Base-by-base conservation (phyloP, 2,329 filamentous ascomycete species). In the Colletotrichum sp. region DNA sequence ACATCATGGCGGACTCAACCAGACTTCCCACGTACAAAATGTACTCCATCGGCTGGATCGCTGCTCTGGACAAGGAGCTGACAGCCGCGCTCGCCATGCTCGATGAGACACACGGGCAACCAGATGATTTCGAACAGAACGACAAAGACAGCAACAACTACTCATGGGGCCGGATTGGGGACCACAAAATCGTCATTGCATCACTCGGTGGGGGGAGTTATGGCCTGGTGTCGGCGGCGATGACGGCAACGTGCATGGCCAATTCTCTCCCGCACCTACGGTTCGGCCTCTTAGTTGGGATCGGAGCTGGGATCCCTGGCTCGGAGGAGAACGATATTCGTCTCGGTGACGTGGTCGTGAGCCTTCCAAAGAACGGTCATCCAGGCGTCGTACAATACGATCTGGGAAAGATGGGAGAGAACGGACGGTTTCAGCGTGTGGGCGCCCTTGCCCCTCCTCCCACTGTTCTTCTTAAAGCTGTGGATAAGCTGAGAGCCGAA, bases 241-340 rank as follows among this genome's bases (percentile, higher is more conserved):
- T 36, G 26, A 82, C 82, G 2, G 83, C 80, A 1, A 77, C 52
- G 7, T 71, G 81, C 32, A 81, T 85, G 79, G 59, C 81, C 9
- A 83, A 71, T 63, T 85, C 36, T 0, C 18, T 67, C 7, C 64
- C 64, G 0, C 39, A 48, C 0, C 64, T 67, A 4, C 64, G 39
- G 0, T 2, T 75, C 0, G 72, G 78, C 0, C 66, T 83, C 3
- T 72, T 82, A 30, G 81, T 82, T 0, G 82, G 82, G 4, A 81
- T 79, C 12, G 81, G 78, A 1, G 80, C 78, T 6, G 81, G 80
- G 0, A 77, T 81, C 2, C 64, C 26, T 26, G 76, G 55, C n/a
- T n/a, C n/a, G n/a, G n/a, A n/a, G 30, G n/a, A 61, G 0, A 68
- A 76, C n/a, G 59, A 78, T 21, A 71, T 80, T 4, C 70, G 78